These are phyloP conservation scores for Podila minutissima DNA, from an alignment of 192 early-diverging fungal genomes.

Conservation along the genomic window DNA sequence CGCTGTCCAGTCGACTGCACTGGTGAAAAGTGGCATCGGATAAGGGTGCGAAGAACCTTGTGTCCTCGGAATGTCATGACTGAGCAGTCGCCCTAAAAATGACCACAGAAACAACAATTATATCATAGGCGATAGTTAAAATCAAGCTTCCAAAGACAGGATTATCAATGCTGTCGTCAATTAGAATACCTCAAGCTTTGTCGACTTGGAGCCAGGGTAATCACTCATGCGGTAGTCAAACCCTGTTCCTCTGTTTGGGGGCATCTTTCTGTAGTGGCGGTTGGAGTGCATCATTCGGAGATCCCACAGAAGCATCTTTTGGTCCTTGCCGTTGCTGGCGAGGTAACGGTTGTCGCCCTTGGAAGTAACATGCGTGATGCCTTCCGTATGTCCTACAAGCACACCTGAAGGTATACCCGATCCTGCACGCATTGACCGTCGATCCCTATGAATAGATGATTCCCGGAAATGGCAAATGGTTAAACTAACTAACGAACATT, in stretches of 20 bases:
- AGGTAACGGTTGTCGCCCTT: conserved; percentile 73
- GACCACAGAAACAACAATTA: neutral
- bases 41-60: conserved; percentile 69
- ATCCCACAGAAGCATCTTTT: conserved; percentile 76
- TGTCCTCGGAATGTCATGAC: conserved; percentile 73
- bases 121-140: neutral
- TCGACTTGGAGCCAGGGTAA: conserved; percentile 8
- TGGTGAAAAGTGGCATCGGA: conserved; percentile 78
- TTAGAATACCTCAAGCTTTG: conserved; percentile 13
- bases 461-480: too few species aligned
- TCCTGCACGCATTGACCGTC: conserved; percentile 55
- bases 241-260: neutral
- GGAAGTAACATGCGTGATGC: conserved; percentile 72
- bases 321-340: conserved; percentile 78
- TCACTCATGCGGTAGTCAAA: conserved; percentile 21
- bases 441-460: conserved; percentile 54
- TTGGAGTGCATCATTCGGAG: conserved; percentile 54
- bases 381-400: conserved; percentile 76
- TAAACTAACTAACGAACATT: too few species aligned
- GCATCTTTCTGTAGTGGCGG: neutral
- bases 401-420: conserved; percentile 62
- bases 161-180: too few species aligned
- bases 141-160: neutral
- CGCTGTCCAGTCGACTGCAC: conserved; percentile 61
- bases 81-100: conserved; percentile 44